A percentile compares a stretch with the other conserved stretches of the same genome.
phyloP scores from a whole-genome alignment of 108 stramenopile species.

The Parietichytrium sp. region DNA sequence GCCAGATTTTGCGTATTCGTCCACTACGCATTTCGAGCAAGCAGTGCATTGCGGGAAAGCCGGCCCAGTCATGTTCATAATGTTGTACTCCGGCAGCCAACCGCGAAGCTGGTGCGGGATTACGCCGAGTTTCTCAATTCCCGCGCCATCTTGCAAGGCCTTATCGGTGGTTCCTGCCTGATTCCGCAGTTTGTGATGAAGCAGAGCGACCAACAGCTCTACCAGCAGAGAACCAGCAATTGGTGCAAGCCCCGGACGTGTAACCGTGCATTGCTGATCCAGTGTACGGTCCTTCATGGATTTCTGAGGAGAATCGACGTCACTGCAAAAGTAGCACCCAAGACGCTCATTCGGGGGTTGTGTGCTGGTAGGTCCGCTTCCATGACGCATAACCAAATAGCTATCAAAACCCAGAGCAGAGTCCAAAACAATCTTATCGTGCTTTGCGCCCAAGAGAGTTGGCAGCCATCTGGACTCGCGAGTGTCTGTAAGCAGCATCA shows the following conservation, averaged over 20 bases:
- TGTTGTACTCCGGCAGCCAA: conserved; percentile 79
- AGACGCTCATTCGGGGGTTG: conserved; percentile 55
- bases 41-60: conserved; percentile 87
- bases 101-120: conserved; percentile 91
- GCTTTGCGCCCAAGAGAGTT: conserved; percentile 85
- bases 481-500: conserved; percentile 91
- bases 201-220: conserved; percentile 84
- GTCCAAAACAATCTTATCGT: conserved; percentile 83
- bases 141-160: conserved; percentile 49
- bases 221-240: conserved; percentile 90
- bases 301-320: conserved; percentile 94
- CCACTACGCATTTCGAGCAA: conserved; percentile 75
- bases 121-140: conserved; percentile 57
- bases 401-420: conserved; percentile 92
- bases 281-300: conserved; percentile 88
- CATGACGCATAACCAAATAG: conserved; percentile 96
- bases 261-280: conserved; percentile 98
- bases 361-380: conserved; percentile 49
- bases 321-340: conserved; percentile 98
- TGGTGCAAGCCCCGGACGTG: conserved; percentile 93
- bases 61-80: conserved; percentile 82
- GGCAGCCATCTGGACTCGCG: conserved; percentile 97
- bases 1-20: conserved; percentile 69
- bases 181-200: conserved; percentile 80
- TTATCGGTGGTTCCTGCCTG: conserved; percentile 48